These are phyloP conservation scores for Tylopilus vinaceipallidus DNA, from an alignment of 768 basidiomycete genomes.

Conservation along the genomic window DNA sequence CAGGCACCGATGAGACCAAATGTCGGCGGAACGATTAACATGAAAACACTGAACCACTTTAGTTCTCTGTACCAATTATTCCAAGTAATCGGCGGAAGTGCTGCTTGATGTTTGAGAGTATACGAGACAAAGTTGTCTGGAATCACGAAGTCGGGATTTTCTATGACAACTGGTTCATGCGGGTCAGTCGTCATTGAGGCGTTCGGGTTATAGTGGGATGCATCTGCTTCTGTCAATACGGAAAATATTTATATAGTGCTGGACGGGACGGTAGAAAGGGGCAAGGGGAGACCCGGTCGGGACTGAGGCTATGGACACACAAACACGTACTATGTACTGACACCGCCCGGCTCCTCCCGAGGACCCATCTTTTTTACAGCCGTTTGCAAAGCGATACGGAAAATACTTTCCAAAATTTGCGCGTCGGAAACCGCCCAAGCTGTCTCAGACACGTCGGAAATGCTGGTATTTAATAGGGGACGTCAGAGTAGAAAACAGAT, in stretches of 20 bases:
- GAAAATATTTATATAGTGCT: not conserved
- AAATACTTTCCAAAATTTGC: too few species aligned
- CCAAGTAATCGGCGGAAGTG: slow-evolving; percentile 10
- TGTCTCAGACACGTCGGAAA: too few species aligned
- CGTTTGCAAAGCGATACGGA: too few species aligned
- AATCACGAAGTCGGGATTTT: not conserved
- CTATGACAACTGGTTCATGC: not conserved
- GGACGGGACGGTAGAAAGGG: too few species aligned
- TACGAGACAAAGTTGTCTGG: slow-evolving; percentile 13
- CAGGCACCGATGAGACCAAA: slow-evolving; percentile 1
- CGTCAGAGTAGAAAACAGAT: too few species aligned
- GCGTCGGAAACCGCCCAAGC: too few species aligned
- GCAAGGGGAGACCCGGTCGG: too few species aligned
- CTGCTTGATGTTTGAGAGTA: slow-evolving; percentile 5
- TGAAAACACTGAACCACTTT: slow-evolving; percentile 9
- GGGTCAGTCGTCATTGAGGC: not conserved
- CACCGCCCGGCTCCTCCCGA: too few species aligned
- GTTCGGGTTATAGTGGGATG: not conserved
- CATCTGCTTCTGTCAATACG: not conserved
- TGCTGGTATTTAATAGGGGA: too few species aligned
- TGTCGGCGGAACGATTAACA: slow-evolving; percentile 3
- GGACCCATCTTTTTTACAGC: too few species aligned
- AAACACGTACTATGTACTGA: too few species aligned
- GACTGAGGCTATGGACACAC: too few species aligned
- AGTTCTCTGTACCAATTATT: slow-evolving; percentile 13